phyloP scores from a whole-genome alignment of 176 grass and related monocot genomes.

The Oryza glaberrima region DNA sequence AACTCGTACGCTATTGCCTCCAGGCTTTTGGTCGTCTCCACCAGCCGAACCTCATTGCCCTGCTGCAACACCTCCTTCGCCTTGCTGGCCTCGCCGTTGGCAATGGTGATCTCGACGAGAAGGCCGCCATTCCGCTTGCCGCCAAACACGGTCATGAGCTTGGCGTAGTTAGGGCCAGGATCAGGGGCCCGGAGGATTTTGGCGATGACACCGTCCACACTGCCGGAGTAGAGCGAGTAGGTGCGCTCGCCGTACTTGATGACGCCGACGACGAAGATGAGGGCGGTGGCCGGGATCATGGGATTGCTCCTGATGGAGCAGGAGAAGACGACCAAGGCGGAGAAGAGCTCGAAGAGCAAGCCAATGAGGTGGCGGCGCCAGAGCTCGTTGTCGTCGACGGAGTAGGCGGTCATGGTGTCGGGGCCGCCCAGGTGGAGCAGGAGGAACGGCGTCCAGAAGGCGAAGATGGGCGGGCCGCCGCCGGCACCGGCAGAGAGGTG shows the following conservation, averaged over 20 bases:
- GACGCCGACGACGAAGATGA: constrained; percentile 50
- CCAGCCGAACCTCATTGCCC: background rate
- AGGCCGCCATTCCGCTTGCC: constrained; percentile 33
- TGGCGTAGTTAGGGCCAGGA: constrained; percentile 42
- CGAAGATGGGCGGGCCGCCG: constrained; percentile 43
- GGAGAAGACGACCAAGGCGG: constrained; percentile 44
- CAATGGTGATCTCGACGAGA: background rate
- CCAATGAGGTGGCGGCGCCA: constrained; percentile 58
- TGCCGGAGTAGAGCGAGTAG: constrained; percentile 51
- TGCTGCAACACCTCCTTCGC: background rate
- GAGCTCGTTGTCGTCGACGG: constrained; percentile 64
- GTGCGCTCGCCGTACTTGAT: constrained; percentile 66
- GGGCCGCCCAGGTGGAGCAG: constrained; percentile 75
- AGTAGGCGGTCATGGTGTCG: constrained; percentile 71
- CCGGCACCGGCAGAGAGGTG: background rate
- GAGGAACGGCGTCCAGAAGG: constrained; percentile 74
- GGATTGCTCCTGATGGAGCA: constrained; percentile 39
- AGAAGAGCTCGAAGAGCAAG: constrained; percentile 57
- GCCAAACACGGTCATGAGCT: constrained; percentile 46
- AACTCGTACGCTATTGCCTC: constrained; percentile 12
- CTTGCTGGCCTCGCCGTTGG: background rate
- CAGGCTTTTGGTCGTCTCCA: background rate
- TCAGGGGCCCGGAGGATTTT: constrained; percentile 31
- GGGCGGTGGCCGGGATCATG: constrained; percentile 31
- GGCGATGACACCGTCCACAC: constrained; percentile 21